Evolutionary conservation across 2,329 filamentous ascomycete species (phyloP), one percentile per base, ranked within the genome.

Genomic region (Coniosporium tulheliwenetii): DNA sequence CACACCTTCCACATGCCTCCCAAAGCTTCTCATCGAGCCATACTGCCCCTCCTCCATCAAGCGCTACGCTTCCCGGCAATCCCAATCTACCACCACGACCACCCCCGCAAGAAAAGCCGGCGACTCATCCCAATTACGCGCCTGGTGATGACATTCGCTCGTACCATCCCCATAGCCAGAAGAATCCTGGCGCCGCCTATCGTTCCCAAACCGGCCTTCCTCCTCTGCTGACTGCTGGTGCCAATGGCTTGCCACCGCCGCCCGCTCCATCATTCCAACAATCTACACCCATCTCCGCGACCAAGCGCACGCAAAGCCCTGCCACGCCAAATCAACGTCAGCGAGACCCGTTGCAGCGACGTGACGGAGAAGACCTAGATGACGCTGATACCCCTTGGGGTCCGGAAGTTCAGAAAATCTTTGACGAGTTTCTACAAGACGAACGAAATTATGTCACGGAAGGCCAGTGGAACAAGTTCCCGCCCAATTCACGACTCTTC

Each of bases 381-480:
- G 68, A 70, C 9, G 29, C 12, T 38, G 65, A 70, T 41, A 56
- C 57, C 39, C 62, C 66, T n/a, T 72, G 69, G 64, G 63, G 65
- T 14, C 64, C 65, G 15, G 70, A 79, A 43, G 69, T 73, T 41
- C 77, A 84, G 53, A 72, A 73, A 50, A 68, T 70, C 38, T 89
- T 83, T 62, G 81, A 86, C 43, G 68, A 72, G 10, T 89, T 87
- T 54, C 63, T 85, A 42, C 67, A 71, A 34, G 77, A 85, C 48
- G 84, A 89, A 59, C 71, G 79, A 45, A 73, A 71, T 48, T 85
- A 85, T 57, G 81, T 85, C 50, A 75, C 76, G 0, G 81, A 87
- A 52, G 82, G 79, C 29, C 77, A 81, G 51, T 89, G 83, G 83
- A 81, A 87, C 51, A 74, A 77, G 46, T 89, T 89, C 52, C 83